These are phyloP conservation scores for Theobroma cacao DNA, from an alignment of 345 rosid species.

Conservation along the genomic window DNA sequence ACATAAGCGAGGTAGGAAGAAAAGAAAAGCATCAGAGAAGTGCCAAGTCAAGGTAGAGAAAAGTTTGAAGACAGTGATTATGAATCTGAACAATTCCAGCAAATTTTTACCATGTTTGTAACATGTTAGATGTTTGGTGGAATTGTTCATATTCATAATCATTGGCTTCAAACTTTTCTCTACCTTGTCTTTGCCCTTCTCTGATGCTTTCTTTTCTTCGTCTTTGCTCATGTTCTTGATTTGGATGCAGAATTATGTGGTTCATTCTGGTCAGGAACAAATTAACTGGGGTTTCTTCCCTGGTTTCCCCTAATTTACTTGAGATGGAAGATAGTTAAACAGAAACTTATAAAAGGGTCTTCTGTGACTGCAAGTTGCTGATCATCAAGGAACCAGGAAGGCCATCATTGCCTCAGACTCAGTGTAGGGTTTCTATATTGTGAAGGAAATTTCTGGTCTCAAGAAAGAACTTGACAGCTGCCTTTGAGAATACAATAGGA, in stretches of 20 bases:
- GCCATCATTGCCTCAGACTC: too few relatives aligned
- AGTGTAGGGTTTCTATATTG: background rate
- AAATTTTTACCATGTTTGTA: background rate
- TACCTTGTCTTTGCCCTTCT: background rate
- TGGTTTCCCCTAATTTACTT: background rate
- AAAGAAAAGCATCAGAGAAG: background rate
- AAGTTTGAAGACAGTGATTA: background rate
- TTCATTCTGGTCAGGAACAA: background rate
- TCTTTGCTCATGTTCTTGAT: background rate
- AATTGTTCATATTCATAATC: conserved; percentile 2
- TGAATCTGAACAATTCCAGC: background rate
- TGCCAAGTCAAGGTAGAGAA: background rate
- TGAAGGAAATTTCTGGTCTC: background rate
- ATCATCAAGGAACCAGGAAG: background rate
- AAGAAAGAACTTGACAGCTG: background rate
- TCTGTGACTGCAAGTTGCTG: background rate
- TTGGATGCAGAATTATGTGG: background rate
- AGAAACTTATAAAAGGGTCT: background rate
- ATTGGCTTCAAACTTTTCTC: background rate
- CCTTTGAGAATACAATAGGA: background rate
- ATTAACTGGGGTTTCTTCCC: background rate
- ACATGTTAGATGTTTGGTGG: conserved; percentile 7
- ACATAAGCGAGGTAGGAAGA: background rate
- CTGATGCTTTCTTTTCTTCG: background rate
- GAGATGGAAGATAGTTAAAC: background rate